Conservation (phyloP, 2,329 filamentous ascomycete genomes). For the Triangularia setosa region DNA sequence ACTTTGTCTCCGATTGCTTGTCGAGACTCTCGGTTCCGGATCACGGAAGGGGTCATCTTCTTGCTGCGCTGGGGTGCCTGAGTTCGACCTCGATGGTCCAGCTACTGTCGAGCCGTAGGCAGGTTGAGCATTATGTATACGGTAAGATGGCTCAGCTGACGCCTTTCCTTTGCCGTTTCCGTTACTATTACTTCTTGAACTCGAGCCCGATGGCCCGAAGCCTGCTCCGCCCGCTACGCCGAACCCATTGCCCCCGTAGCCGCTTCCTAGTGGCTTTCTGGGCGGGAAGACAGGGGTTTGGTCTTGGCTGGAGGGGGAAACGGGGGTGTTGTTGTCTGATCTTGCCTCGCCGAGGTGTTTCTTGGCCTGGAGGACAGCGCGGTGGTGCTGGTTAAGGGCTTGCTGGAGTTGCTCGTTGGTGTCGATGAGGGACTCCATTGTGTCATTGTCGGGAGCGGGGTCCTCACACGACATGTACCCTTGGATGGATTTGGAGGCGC, state of each 20-base stretch:
- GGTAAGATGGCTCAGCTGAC: background rate
- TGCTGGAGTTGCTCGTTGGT: conserved; percentile 87
- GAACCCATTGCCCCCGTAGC: conserved; percentile 1
- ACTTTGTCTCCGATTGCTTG: background rate
- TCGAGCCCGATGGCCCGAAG: background rate
- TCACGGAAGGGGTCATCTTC: conserved; percentile 35
- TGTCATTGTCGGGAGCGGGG: conserved; percentile 84
- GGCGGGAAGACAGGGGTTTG: conserved; percentile 3
- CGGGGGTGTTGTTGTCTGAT: conserved; percentile 26
- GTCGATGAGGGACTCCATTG: conserved; percentile 88
- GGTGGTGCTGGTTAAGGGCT: conserved; percentile 78
- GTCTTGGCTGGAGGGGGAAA: background rate
- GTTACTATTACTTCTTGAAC: conserved; percentile 19
- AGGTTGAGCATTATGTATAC: background rate
- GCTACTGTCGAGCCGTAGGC: conserved; percentile 10
- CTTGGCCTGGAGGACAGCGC: conserved; percentile 64
- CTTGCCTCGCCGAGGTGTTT: conserved; percentile 46
- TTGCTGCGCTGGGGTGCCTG: conserved; percentile 23
- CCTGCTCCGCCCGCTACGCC: background rate
- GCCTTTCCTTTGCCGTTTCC: conserved; percentile 30
- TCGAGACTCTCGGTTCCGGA: conserved; percentile 18
- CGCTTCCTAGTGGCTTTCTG: conserved; percentile 24
- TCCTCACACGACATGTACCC: conserved; percentile 76
- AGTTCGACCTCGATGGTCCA: conserved; percentile 19
- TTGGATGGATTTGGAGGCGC: conserved; percentile 77